Percentiles rank a stretch among this genome's conserved stretches.
phyloP scores from a whole-genome alignment of 2,329 filamentous ascomycete species.

The Polytolypa hystricis region DNA sequence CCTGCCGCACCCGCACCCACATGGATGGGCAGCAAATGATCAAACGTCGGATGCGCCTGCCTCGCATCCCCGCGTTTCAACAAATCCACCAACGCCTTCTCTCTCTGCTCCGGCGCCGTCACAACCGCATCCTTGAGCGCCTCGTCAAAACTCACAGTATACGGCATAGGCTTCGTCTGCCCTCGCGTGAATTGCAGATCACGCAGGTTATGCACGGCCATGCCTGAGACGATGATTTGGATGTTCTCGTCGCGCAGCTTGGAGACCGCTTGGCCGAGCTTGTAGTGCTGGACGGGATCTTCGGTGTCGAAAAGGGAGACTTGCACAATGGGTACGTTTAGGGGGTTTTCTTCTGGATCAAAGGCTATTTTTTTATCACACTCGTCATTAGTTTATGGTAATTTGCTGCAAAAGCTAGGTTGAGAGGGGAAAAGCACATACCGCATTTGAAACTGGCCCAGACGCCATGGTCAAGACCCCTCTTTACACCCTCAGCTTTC shows the following conservation, averaged over 20 bases:
- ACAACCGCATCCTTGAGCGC: slow-evolving; percentile 55
- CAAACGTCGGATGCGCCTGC: slow-evolving; percentile 52
- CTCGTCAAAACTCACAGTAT: slow-evolving; percentile 53
- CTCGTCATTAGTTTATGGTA: background rate
- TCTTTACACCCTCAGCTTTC: slow-evolving; percentile 45
- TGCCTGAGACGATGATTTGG: slow-evolving; percentile 59
- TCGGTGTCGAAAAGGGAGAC: slow-evolving; percentile 57
- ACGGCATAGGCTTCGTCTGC: slow-evolving; percentile 41
- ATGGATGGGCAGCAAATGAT: slow-evolving; percentile 52
- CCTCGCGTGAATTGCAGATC: slow-evolving; percentile 41
- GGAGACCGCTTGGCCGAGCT: slow-evolving; percentile 54
- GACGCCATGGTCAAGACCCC: slow-evolving; percentile 65
- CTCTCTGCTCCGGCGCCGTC: slow-evolving; percentile 31
- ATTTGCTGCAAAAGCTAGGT: no score
- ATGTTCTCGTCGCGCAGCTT: slow-evolving; percentile 57
- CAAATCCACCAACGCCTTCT: slow-evolving; percentile 35
- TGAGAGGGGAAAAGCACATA: slow-evolving; percentile 24
- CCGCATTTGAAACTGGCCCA: slow-evolving; percentile 55
- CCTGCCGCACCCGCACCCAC: slow-evolving; percentile 47
- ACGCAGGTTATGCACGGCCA: slow-evolving; percentile 62
- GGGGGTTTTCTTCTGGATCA: slow-evolving; percentile 48
- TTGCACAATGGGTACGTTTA: slow-evolving; percentile 59
- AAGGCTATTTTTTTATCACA: slow-evolving; percentile 39
- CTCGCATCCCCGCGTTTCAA: slow-evolving; percentile 43
- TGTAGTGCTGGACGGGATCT: slow-evolving; percentile 55